Base-by-base conservation (phyloP, 495 filamentous ascomycete species). In the Cercophora newfieldiana region DNA sequence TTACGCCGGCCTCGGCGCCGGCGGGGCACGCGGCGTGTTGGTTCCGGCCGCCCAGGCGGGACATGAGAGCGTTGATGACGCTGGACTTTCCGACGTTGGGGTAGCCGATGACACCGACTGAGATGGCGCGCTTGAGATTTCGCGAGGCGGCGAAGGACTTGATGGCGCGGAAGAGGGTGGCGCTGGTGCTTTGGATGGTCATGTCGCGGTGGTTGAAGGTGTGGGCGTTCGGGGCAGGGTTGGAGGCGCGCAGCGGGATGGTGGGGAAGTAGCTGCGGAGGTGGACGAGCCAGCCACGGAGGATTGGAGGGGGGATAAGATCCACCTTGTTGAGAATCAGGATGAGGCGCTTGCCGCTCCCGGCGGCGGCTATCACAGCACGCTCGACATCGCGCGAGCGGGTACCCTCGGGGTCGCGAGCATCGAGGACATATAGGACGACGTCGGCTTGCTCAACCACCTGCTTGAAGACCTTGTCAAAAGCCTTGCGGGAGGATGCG, bases 321-420 rank as follows among this genome's bases (percentile, higher is more conserved):
- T 98, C 94, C 74, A 97, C 95, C 83, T 98, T 98, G 88, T 98
- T 98, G 67, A 98, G 83, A 63, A 98, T 88, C 64, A 98, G 88
- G 66, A 98, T 96, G 55, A 98, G 81, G 24, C 94, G 86, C 80
- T 97, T 98, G 21, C 87, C 87, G 47, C 93, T 93, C 14, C 81
- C 83, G 8, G 92, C 90, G 4, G 94, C 88, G 2, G 91, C 89
- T 89, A 93, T 92, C 72, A 97, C 89, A 78, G 90, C 88, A 21
- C 90, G 86, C 82, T 98, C 94, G 19, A 98, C 88, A 59, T 95
- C 92, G 71, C 88, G 90, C 1, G 94, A 98, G 59, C 94, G 86
- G 26, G 94, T 97, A 29, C 92, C 91, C 71, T 96, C 88, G 21
- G 94, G 94, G 72, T 98, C 93, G 58, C 94, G 88, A 51, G 94